These are phyloP conservation scores for Solanum paucissectum DNA, from an alignment of 257 asterid genomes.

Conservation along the genomic window DNA sequence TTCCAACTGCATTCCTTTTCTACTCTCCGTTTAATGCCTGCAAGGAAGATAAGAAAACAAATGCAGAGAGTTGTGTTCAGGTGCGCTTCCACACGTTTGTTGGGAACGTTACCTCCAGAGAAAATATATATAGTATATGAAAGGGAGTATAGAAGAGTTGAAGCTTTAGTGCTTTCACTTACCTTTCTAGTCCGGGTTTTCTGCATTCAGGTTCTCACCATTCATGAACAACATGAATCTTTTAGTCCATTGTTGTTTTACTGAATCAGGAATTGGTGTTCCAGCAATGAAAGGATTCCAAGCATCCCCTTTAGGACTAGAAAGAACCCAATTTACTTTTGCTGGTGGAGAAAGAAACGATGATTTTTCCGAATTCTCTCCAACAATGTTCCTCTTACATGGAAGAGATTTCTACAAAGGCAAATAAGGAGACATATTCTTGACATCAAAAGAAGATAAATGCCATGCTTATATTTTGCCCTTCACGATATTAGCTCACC, in stretches of 20 bases:
- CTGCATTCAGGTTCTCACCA: conserved; percentile 7
- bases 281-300: conserved; percentile 59
- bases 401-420: conserved; percentile 20
- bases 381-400: conserved; percentile 11
- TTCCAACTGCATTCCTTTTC: background rate
- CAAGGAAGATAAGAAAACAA: background rate
- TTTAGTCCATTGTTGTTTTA: conserved; percentile 57
- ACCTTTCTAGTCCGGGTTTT: conserved; percentile 18
- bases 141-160: background rate
- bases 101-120: background rate
- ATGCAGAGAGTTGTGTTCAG: background rate
- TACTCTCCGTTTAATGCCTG: background rate
- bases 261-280: conserved; percentile 35
- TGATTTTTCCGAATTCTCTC: conserved; percentile 14
- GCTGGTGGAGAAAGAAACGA: conserved; percentile 35
- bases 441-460: background rate
- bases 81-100: background rate
- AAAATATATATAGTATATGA: background rate
- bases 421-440: background rate
- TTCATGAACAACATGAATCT: conserved; percentile 44
- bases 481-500: conserved; percentile 21
- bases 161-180: background rate
- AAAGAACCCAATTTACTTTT: conserved; percentile 69
- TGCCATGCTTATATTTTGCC: background rate
- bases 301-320: conserved; percentile 41